These are phyloP conservation scores for Baudoinia panamericana DNA, from an alignment of 495 filamentous ascomycete genomes.

Conservation along the genomic window DNA sequence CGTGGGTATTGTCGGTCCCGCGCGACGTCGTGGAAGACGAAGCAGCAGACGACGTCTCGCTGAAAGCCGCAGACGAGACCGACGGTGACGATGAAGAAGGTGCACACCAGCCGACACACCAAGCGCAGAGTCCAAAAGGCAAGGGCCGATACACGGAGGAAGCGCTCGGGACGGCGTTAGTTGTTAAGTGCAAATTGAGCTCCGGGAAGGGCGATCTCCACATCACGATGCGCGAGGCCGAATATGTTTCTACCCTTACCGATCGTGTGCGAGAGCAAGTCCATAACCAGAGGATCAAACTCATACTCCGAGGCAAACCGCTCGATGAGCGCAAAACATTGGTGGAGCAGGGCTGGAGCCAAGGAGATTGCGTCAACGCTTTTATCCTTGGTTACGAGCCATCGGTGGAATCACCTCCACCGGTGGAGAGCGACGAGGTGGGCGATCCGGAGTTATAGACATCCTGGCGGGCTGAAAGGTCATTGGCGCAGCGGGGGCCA, in stretches of 20 bases:
- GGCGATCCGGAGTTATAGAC: too few species aligned
- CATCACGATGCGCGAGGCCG: constrained; percentile 44
- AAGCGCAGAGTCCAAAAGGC: constrained; percentile 17
- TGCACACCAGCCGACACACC: neutral
- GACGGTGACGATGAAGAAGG: constrained; percentile 25
- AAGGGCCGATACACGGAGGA: constrained; percentile 21
- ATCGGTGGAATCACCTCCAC: too few species aligned
- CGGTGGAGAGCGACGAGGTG: too few species aligned
- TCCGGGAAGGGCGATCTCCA: constrained; percentile 53
- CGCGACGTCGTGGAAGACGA: constrained; percentile 45
- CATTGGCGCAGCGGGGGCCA: too few species aligned
- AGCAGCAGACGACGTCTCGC: constrained; percentile 16
- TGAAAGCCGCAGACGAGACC: constrained; percentile 31
- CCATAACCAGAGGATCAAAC: constrained; percentile 43
- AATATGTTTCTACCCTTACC: constrained; percentile 49
- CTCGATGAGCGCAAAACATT: constrained; percentile 55
- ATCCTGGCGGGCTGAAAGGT: too few species aligned
- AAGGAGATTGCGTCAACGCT: constrained; percentile 66
- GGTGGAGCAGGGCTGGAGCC: constrained; percentile 57
- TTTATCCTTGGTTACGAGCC: constrained; percentile 60
- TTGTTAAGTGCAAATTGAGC: constrained; percentile 52
- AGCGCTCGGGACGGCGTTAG: constrained; percentile 40
- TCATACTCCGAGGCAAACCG: constrained; percentile 69
- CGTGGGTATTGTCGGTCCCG: constrained; percentile 65
- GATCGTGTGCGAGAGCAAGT: constrained; percentile 50